These are phyloP conservation scores for Rhodotorula sp. DNA, from an alignment of 1,284 basidiomycete genomes.

Conservation along the genomic window DNA sequence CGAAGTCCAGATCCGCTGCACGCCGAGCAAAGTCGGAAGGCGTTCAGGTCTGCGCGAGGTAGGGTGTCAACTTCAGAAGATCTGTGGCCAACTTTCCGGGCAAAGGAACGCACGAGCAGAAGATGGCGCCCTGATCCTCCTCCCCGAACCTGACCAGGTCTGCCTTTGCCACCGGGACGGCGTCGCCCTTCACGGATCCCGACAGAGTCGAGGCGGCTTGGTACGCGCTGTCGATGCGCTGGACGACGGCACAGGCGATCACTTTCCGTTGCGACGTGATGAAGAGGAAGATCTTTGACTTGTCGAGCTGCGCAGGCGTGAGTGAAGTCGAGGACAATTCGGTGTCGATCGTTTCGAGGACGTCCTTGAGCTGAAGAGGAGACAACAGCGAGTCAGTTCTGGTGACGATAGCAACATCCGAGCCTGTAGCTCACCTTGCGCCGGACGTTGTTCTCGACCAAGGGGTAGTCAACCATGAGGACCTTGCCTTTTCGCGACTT, in stretches of 20 bases:
- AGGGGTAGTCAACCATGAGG: conserved; percentile 46
- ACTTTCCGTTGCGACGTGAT: conserved; percentile 49
- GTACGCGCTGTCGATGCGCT: conserved; percentile 52
- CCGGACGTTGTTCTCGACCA: conserved; percentile 42
- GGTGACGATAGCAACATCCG: neutral
- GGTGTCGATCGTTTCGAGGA: conserved; percentile 50
- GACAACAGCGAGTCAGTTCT: neutral
- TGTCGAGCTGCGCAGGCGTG: conserved; percentile 46
- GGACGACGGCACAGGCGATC: conserved; percentile 50
- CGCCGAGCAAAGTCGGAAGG: conserved; percentile 51
- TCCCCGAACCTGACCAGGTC: conserved; percentile 43
- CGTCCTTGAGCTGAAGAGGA: conserved; percentile 47
- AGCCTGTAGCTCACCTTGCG: conserved; percentile 21
- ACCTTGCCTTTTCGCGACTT: conserved; percentile 43
- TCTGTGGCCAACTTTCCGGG: neutral
- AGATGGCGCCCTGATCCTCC: conserved; percentile 48
- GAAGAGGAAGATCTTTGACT: conserved; percentile 51
- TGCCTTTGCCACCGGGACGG: neutral
- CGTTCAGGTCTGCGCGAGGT: conserved; percentile 46
- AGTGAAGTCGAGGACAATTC: conserved; percentile 51
- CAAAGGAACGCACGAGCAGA: conserved; percentile 52
- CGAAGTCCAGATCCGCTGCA: conserved; percentile 54
- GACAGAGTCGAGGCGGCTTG: conserved; percentile 41
- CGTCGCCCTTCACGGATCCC: conserved; percentile 2
- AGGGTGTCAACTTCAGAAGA: neutral